Evolutionary conservation across 495 filamentous ascomycete genomes (phyloP).

Genomic region (Wilcoxina mikolae): DNA sequence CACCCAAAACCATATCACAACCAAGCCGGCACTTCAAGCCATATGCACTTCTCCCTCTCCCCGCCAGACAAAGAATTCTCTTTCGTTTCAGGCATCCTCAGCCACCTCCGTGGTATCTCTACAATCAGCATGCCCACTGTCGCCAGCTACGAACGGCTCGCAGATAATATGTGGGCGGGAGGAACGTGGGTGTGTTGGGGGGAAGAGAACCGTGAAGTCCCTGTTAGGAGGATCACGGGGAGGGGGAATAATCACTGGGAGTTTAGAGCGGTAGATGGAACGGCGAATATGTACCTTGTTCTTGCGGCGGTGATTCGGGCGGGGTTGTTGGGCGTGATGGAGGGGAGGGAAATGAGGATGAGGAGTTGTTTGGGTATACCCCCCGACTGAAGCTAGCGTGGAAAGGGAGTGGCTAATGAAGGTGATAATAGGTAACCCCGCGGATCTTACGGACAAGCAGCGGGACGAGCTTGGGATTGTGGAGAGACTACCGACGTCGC

Average conservation of each 20-base stretch:
- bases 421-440: neutral
- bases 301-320: constrained; percentile 51
- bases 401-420: neutral
- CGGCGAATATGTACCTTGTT: constrained; percentile 59
- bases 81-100: constrained; percentile 55
- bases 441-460: neutral
- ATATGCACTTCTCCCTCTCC: constrained; percentile 51
- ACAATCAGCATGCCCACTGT: constrained; percentile 49
- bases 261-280: constrained; percentile 52
- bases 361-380: neutral
- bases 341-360: constrained; percentile 1
- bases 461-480: neutral
- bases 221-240: constrained; percentile 44
- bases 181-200: constrained; percentile 64
- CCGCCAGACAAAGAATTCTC: constrained; percentile 31
- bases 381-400: neutral
- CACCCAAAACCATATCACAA: constrained; percentile 53
- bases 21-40: constrained; percentile 48
- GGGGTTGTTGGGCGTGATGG: constrained; percentile 46
- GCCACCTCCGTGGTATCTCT: constrained; percentile 47
- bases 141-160: constrained; percentile 47
- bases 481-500: neutral
- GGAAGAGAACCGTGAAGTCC: constrained; percentile 56
- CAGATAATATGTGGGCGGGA: constrained; percentile 56
- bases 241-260: constrained; percentile 49